Conservation (phyloP, 1,284 basidiomycete species). For the Retiboletus flavoniger region DNA sequence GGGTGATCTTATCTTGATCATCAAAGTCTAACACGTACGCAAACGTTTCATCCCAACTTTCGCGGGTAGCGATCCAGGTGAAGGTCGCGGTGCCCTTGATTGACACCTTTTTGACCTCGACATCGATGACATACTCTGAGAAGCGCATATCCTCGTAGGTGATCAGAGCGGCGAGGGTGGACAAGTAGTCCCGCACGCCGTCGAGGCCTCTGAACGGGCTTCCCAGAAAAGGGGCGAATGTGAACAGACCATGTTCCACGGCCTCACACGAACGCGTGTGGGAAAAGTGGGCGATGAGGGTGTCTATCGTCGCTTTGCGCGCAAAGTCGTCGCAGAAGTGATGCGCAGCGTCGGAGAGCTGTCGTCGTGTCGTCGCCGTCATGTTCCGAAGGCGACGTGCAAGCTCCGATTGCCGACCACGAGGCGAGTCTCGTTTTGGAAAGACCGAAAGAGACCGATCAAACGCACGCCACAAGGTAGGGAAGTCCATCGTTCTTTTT, state of each 20-base stretch:
- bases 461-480: background rate
- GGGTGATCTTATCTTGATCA: constrained; percentile 49
- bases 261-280: constrained; percentile 43
- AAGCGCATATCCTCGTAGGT: constrained; percentile 44
- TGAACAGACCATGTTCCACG: constrained; percentile 55
- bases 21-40: constrained; percentile 63
- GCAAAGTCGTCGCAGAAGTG: constrained; percentile 56
- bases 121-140: constrained; percentile 42
- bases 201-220: constrained; percentile 45
- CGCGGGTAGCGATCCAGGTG: constrained; percentile 49
- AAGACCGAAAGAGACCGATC: background rate
- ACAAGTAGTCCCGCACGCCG: constrained; percentile 51
- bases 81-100: constrained; percentile 56
- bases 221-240: constrained; percentile 61
- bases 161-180: constrained; percentile 45
- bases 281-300: constrained; percentile 53
- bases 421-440: constrained; percentile 6
- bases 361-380: constrained; percentile 5
- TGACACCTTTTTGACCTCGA: constrained; percentile 44
- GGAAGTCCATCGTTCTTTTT: constrained; percentile 1
- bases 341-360: constrained; percentile 46
- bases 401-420: background rate
- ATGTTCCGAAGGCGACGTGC: no score
- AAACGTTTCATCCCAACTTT: constrained; percentile 63
- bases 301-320: constrained; percentile 40